These are phyloP conservation scores for Theileria parva DNA, from an alignment of 169 alveolate species.

Conservation along the genomic window DNA sequence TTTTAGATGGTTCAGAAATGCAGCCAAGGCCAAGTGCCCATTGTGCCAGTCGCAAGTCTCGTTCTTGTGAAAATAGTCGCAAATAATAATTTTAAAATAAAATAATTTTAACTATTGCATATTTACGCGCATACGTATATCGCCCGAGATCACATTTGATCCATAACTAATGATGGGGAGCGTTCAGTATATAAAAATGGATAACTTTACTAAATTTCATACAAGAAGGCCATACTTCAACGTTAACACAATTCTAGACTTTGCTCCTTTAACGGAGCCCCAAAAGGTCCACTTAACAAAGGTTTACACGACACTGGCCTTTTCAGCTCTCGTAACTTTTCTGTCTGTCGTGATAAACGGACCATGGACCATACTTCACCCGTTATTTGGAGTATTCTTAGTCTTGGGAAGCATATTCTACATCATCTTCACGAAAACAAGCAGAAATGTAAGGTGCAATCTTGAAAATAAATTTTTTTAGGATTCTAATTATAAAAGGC, in stretches of 20 bases:
- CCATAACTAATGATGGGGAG: not conserved
- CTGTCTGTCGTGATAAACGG: slow-evolving; percentile 10
- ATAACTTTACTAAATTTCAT: slow-evolving; percentile 5
- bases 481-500: slow-evolving; percentile 18
- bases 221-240: slow-evolving; percentile 20
- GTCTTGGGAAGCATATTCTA: slow-evolving; percentile 21
- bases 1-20: slow-evolving; percentile 63
- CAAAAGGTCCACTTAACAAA: slow-evolving; percentile 48
- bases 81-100: not conserved
- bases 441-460: not conserved
- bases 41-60: slow-evolving; percentile 54
- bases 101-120: not conserved
- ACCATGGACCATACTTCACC: not conserved
- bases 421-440: slow-evolving; percentile 17
- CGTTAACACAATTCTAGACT: slow-evolving; percentile 27
- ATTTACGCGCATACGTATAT: not conserved
- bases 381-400: not conserved
- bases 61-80: slow-evolving; percentile 14
- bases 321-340: slow-evolving; percentile 20
- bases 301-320: slow-evolving; percentile 58
- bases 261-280: slow-evolving; percentile 36
- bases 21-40: slow-evolving; percentile 65
- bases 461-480: not conserved
- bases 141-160: not conserved
- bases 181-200: slow-evolving; percentile 24